Percentiles rank a stretch among this genome's conserved stretches.
Evolutionary conservation across 768 basidiomycete species (phyloP).

Genomic region (Leccinum boreale): DNA sequence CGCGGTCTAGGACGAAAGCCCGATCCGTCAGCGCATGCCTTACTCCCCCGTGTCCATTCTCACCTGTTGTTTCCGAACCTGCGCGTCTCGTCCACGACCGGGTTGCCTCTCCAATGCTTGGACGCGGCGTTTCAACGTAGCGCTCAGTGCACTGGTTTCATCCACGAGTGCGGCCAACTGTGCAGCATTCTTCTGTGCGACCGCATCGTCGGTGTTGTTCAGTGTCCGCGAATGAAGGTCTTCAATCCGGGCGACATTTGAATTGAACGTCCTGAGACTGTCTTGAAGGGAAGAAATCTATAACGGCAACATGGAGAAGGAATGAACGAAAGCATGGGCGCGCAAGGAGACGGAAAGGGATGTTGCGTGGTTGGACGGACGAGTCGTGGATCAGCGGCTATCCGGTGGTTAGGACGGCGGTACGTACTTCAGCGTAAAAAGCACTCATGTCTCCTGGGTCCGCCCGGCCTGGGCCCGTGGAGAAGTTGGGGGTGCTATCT

Average conservation of each 20-base stretch:
- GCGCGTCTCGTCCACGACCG: constrained; percentile 60
- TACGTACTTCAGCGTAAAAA: constrained; percentile 71
- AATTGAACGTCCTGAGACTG: constrained; percentile 59
- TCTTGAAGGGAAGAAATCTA: constrained; percentile 81
- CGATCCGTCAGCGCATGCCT: constrained; percentile 19
- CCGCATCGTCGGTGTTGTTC: constrained; percentile 71
- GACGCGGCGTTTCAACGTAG: constrained; percentile 66
- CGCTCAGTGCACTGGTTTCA: constrained; percentile 69
- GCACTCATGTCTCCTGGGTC: constrained; percentile 62
- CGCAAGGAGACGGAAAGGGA: not conserved
- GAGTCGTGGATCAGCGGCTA: not conserved
- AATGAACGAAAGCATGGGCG: not conserved
- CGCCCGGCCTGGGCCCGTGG: constrained; percentile 30
- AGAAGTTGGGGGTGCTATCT: constrained; percentile 52
- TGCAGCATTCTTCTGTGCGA: constrained; percentile 55
- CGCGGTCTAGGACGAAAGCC: constrained; percentile 41
- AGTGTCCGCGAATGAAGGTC: constrained; percentile 74
- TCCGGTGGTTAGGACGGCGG: not conserved
- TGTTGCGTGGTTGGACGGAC: not conserved
- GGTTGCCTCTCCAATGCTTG: constrained; percentile 68
- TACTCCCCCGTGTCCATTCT: constrained; percentile 2
- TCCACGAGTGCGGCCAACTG: constrained; percentile 67
- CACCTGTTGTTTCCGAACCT: constrained; percentile 78
- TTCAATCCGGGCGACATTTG: constrained; percentile 64
- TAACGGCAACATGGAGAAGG: not conserved